phyloP scores from a whole-genome alignment of 306 rosid genomes.

The Cucurbita moschata region DNA sequence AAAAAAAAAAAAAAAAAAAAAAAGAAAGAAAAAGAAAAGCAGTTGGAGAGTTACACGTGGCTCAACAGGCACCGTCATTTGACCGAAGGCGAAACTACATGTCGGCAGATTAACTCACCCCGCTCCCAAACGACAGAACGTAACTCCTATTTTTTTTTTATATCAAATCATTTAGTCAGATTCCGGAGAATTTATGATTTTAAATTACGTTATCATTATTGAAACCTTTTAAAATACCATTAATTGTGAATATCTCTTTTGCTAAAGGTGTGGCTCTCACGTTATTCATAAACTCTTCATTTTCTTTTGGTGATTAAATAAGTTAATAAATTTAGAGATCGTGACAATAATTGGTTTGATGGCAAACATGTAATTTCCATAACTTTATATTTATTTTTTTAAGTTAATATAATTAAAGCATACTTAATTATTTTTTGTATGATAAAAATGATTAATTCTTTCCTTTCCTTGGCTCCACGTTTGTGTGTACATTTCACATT shows the following conservation, averaged over 20 bases:
- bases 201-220: no score
- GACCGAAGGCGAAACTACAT: slow-evolving; percentile 42
- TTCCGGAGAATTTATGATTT: neutral
- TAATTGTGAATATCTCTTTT: neutral
- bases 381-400: neutral
- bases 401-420: neutral
- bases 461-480: neutral
- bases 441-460: neutral
- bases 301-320: neutral
- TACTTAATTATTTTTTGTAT: neutral
- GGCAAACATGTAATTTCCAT: neutral
- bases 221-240: no score
- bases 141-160: neutral
- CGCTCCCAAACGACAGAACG: neutral
- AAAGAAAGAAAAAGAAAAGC: neutral
- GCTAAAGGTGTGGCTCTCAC: neutral
- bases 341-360: neutral
- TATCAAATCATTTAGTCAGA: neutral
- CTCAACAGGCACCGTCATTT: slow-evolving; percentile 52
- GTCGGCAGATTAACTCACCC: neutral
- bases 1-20: neutral
- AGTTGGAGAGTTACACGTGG: slow-evolving; percentile 34
- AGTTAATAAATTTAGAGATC: neutral
- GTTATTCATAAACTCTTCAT: neutral
- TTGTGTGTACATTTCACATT: neutral